A percentile compares a stretch with the other conserved stretches of the same genome.
phyloP scores from a whole-genome alignment of 2,329 filamentous ascomycete species.

The Pseudocercospora fijiensis region DNA sequence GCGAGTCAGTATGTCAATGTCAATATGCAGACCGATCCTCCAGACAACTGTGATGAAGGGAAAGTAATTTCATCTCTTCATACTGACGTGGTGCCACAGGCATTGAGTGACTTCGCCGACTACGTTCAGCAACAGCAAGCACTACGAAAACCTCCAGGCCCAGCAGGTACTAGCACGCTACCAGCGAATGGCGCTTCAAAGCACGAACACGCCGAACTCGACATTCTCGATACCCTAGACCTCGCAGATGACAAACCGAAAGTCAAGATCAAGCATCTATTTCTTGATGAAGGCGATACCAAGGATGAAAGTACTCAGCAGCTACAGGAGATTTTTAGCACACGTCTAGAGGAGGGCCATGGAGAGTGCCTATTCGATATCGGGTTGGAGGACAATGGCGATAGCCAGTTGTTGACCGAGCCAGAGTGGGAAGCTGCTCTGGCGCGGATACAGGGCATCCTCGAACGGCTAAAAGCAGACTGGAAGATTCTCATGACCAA shows the following conservation, averaged over 20 bases:
- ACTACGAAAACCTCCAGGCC: conserved; percentile 52
- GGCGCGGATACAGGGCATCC: conserved; percentile 63
- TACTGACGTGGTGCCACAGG: conserved; percentile 46
- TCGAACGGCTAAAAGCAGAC: conserved; percentile 66
- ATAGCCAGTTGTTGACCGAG: conserved; percentile 73
- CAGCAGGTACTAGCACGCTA: conserved; percentile 32
- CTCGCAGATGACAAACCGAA: conserved; percentile 68
- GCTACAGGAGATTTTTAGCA: conserved; percentile 64
- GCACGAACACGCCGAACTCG: conserved; percentile 78
- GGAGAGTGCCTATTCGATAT: conserved; percentile 91
- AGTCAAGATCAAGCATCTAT: conserved; percentile 70
- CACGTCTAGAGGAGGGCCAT: conserved; percentile 75
- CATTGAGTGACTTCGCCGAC: conserved; percentile 93
- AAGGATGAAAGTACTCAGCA: conserved; percentile 60
- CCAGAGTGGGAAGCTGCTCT: conserved; percentile 75
- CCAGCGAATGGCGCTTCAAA: conserved; percentile 51
- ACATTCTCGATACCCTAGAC: conserved; percentile 77
- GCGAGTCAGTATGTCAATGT: conserved; percentile 68
- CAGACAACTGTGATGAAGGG: background rate
- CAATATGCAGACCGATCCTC: background rate
- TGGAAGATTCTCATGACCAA: conserved; percentile 84
- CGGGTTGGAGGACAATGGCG: conserved; percentile 84
- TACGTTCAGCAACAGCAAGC: conserved; percentile 95
- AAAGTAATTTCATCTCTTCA: conserved; percentile 1
- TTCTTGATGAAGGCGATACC: conserved; percentile 57